Percentiles rank a stretch among this genome's conserved stretches.
Evolutionary conservation across 345 rosid genomes (phyloP).

Genomic region (Aquilaria malaccensis): DNA sequence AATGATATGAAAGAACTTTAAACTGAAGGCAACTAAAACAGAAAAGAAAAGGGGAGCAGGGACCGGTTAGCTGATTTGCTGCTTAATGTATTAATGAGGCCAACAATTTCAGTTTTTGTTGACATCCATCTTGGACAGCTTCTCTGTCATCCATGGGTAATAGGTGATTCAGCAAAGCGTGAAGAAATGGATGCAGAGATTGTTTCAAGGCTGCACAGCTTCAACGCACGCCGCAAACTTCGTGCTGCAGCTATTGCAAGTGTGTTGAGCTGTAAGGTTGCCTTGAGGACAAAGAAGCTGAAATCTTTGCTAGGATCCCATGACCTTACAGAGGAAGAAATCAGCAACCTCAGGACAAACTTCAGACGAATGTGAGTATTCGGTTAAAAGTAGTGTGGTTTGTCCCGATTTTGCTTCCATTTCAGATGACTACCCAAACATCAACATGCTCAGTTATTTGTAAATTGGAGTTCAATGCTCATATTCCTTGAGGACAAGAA

Average conservation of each 20-base stretch:
- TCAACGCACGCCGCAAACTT: slow-evolving; percentile 50
- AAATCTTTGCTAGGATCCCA: slow-evolving; percentile 43
- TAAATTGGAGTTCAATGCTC: too few relatives aligned
- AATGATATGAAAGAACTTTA: too few relatives aligned
- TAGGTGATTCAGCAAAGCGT: slow-evolving; percentile 49
- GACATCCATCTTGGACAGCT: slow-evolving; percentile 24
- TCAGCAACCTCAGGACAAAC: slow-evolving; percentile 37
- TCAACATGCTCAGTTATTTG: too few relatives aligned
- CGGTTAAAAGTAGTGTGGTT: background rate
- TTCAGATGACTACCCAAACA: background rate
- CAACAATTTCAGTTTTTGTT: too few relatives aligned
- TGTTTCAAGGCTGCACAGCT: slow-evolving; percentile 44
- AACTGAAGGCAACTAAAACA: too few relatives aligned
- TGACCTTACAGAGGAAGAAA: slow-evolving; percentile 47
- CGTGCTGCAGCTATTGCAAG: slow-evolving; percentile 64
- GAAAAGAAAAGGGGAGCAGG: too few relatives aligned
- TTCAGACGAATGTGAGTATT: slow-evolving; percentile 42
- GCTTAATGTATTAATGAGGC: too few relatives aligned
- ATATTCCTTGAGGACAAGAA: too few relatives aligned
- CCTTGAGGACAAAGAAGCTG: slow-evolving; percentile 51
- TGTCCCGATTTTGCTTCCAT: background rate
- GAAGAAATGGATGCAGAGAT: slow-evolving; percentile 62
- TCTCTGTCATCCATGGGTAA: slow-evolving; percentile 56
- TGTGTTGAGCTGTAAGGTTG: slow-evolving; percentile 46
- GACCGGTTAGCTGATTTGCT: too few relatives aligned